Evolutionary conservation across 176 grass and related monocot species (phyloP), one percentile per base, ranked within the genome.

Genomic region (Carex cristatella): DNA sequence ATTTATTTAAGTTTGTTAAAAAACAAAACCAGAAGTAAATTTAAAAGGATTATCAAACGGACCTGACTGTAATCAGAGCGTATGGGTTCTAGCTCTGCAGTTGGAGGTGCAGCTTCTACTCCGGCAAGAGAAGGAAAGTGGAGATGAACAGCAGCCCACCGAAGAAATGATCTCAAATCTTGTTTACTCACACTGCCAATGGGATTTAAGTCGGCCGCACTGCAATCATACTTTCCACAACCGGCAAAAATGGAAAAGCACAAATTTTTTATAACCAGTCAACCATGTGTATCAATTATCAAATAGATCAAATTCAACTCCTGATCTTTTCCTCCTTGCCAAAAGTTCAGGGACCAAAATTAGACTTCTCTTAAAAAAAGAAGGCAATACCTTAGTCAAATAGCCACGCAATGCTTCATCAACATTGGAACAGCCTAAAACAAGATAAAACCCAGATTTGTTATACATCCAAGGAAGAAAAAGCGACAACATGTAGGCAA

Each of bases 401-500:
- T 98, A 95, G 82, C 95, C 95, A 85, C 95, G 95, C 69, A 98
- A 86, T 74, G 91, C 95, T 88, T 98, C 95, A 87, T 95, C 95
- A 3, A 98, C 95, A 62, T 98, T 98, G n/a, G 95, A 92, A 85
- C 91, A 90, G 51, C 95, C 95, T 63, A 98, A 87, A 77, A 98
- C 93, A 86, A 98, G 95, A 95, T 93, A 98, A 88, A 98, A 98
- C n/a, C 95, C 93, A 84, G 92, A 87, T 74, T 98, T 98, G 42
- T 86, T 93, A 69, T 98, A 89, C 68, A 93, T 87, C 95, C 95
- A 98, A 86, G 95, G 95, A 92, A 98, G 90, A 65, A 98, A 90
- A 88, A 93, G 94, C 42, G 95, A 92, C 86, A 94, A 86, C 95
- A 98, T 98, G 90, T 94, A 98, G 78, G 95, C 93, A 31, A 98